Evolutionary conservation across 768 basidiomycete genomes (phyloP), one percentile per base, ranked within the genome.

Genomic region (Leccinum ochraceum): DNA sequence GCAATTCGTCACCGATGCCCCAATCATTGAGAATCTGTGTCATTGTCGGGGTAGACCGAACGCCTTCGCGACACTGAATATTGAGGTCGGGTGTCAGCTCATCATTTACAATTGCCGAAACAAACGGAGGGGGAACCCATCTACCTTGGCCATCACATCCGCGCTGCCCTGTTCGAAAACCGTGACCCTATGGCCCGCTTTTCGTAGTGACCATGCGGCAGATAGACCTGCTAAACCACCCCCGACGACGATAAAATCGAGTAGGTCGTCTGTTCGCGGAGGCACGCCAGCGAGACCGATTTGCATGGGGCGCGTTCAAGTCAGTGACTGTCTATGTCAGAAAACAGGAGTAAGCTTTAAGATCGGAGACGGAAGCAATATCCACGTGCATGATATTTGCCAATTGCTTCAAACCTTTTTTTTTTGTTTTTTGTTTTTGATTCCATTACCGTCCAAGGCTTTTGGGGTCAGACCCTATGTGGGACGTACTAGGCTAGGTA

Each of bases 41-140:
- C 80, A 86, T 79, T 62, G 85, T 83, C 1, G 86, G 84, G n/a
- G 83, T 80, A 0, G 80, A 76, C 13, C 79, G 77, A 16, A 81
- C 67, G 26, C 78, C 79, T 6, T 74, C 76, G 16, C 68, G 69
- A 37, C 67, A 71, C 76, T 80, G 44, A 3, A 8, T 5, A 24
- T 5, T 8, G 8, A 30, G 1, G 30, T 6, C 32, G 26, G 17
- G 56, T 2, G 37, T 58, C 39, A 54, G 52, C 24, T 32, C 32
- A 30, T n/a, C 32, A 3, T 10, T 39, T 17, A 42, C 11, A 9
- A 8, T 36, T 8, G 3, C 34, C 3, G 34, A 16, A 6, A 8
- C 8, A 3, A 28, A 4, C 7, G 4, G 26, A 44, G 3, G 13
- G 34, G 36, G 36, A 37, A 16, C 16, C 6, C 3, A 7, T 10